A percentile compares a stretch with the other conserved stretches of the same genome.
Evolutionary conservation across 1,139 yeast species (phyloP).

Genomic region (Torulaspora globosa): DNA sequence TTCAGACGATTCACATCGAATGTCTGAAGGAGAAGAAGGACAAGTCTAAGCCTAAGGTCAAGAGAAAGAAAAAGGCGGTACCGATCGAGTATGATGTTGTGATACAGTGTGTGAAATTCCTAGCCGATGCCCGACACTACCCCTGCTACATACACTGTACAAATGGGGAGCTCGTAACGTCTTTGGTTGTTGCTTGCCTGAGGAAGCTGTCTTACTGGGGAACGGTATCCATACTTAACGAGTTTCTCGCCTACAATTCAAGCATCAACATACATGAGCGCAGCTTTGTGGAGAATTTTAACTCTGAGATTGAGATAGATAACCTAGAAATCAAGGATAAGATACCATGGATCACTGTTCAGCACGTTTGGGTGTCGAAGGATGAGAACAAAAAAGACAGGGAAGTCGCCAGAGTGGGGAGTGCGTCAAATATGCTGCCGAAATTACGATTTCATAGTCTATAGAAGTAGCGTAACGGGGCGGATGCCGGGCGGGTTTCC

Average conservation of each 20-base stretch:
- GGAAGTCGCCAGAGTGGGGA: constrained; percentile 18
- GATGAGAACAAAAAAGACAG: constrained; percentile 6
- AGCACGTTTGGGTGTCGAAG: constrained; percentile 14
- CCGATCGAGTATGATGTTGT: constrained; percentile 69
- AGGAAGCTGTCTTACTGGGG: constrained; percentile 87
- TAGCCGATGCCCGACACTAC: constrained; percentile 55
- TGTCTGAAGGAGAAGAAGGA: constrained; percentile 46
- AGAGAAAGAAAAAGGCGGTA: constrained; percentile 73
- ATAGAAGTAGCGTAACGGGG: constrained; percentile 8
- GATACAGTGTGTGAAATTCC: constrained; percentile 52
- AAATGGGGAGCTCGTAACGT: constrained; percentile 85
- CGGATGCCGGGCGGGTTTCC: neutral
- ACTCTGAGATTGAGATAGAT: constrained; percentile 54
- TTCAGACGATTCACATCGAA: constrained; percentile 57
- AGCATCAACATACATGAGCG: constrained; percentile 80
- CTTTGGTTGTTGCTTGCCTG: constrained; percentile 78
- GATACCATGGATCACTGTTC: constrained; percentile 33
- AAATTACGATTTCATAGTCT: constrained; percentile 29
- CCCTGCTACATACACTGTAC: constrained; percentile 84
- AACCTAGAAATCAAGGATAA: constrained; percentile 28
- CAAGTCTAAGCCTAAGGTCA: constrained; percentile 43
- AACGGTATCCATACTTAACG: constrained; percentile 79
- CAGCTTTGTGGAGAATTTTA: constrained; percentile 73
- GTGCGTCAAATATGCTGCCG: constrained; percentile 24
- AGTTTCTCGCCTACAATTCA: constrained; percentile 74